Evolutionary conservation across 139 green algal species (phyloP).

Genomic region (Coelastrella sp.): DNA sequence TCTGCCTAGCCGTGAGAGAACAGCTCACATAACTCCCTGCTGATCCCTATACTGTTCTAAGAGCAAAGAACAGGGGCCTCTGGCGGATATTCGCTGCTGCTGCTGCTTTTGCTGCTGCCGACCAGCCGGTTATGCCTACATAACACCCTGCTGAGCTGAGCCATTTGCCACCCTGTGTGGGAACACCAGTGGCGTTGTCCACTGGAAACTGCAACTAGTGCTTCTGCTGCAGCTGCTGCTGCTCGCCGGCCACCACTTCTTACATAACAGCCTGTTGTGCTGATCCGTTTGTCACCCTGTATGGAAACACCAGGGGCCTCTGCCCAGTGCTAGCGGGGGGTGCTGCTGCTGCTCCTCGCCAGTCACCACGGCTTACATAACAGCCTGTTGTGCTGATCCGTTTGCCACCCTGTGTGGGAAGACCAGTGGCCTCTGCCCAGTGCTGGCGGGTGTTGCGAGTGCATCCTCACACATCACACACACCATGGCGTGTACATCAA

Average conservation of each 20-base stretch:
- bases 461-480: conserved; percentile 44
- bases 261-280: no score
- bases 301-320: no score
- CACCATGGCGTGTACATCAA: conserved; percentile 36
- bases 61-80: no score
- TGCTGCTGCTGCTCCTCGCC: background rate
- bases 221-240: no score
- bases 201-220: no score
- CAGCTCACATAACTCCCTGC: no score
- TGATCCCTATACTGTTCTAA: no score
- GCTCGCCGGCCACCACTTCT: background rate
- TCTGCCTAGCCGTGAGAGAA: no score
- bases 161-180: background rate
- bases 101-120: background rate
- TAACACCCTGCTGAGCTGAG: background rate
- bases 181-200: no score
- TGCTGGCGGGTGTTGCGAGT: background rate
- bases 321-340: no score
- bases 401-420: background rate
- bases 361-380: background rate
- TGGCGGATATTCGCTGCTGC: no score
- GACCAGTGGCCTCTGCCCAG: background rate
- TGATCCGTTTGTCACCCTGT: no score
- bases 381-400: background rate
- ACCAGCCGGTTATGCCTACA: background rate